These are phyloP conservation scores for Pulveroboletus ravenelii DNA, from an alignment of 768 basidiomycete genomes.

Conservation along the genomic window DNA sequence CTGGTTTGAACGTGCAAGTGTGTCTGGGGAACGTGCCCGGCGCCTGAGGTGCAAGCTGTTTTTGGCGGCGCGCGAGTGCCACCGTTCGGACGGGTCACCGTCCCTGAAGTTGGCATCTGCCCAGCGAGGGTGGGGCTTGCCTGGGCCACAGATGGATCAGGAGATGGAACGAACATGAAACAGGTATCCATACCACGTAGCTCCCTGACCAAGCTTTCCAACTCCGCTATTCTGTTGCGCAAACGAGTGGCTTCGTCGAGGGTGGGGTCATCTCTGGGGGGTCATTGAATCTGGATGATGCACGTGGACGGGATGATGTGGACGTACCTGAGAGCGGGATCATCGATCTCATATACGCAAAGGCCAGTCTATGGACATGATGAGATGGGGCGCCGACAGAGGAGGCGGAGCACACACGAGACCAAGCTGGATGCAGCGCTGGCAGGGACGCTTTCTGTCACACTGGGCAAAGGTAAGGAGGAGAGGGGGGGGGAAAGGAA, in stretches of 20 bases:
- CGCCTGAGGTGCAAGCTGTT: slow-evolving; percentile 47
- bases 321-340: slow-evolving; percentile 69
- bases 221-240: slow-evolving; percentile 84
- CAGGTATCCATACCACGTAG: slow-evolving; percentile 55
- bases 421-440: slow-evolving; percentile 85
- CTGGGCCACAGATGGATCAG: slow-evolving; percentile 34
- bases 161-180: slow-evolving; percentile 5
- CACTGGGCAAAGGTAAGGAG: slow-evolving; percentile 41
- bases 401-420: slow-evolving; percentile 45
- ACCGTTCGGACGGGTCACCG: slow-evolving; percentile 77
- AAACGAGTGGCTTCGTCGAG: slow-evolving; percentile 85
- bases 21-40: slow-evolving; percentile 35
- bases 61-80: slow-evolving; percentile 80
- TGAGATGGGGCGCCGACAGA: slow-evolving; percentile 2
- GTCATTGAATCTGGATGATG: too few relatives aligned
- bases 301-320: too few relatives aligned
- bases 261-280: slow-evolving; percentile 77
- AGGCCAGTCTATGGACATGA: slow-evolving; percentile 65
- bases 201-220: slow-evolving; percentile 88
- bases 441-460: slow-evolving; percentile 88
- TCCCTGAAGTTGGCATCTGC: slow-evolving; percentile 75
- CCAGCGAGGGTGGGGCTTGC: slow-evolving; percentile 86
- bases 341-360: slow-evolving; percentile 93
- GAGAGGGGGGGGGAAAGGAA: neutral
- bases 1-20: slow-evolving; percentile 30